Evolutionary conservation across 2,329 filamentous ascomycete species (phyloP), one percentile per base, ranked within the genome.

Genomic region (Alternaria tenuissima): DNA sequence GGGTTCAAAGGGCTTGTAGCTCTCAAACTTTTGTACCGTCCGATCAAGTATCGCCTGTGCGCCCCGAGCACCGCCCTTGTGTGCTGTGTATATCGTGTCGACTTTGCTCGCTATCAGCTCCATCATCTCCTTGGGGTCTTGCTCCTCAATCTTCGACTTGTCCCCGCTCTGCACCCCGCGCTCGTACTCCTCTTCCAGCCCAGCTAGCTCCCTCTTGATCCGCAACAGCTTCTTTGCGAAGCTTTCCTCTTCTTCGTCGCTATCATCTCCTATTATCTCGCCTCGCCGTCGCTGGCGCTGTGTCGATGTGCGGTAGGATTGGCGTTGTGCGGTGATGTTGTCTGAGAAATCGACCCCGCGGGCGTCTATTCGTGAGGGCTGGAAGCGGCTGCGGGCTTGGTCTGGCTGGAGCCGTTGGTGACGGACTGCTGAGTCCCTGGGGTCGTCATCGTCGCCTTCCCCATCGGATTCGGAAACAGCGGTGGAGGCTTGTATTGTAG

Each of bases 301-400:
- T 48, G 85, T 91, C 7, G 90, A 89, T 36, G 89, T 89, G 67
- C 88, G 89, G 81, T 97, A 97, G 24, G 92, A 92, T 78, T 91
- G 92, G 18, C 73, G 67, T 78, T 94, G 94, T 47, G 88, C 88
- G 60, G 88, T 89, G 38, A 98, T 89, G 54, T 94, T 90, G 78
- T 97, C 94, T 3, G 94, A 96, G 77, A 97, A 95, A 78, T 97
- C 92, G 24, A 91, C 92, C 22, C 90, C 88, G 52, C 86, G 85
- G 6, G 93, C 89, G 74, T 96, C 91, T 32, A 96, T 88, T 41
- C 87, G 86, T 9, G 91, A 84, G 3, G 91, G 89, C 55, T 90
- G 84, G 76, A 99, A 99, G 43, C 89, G 88, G 32, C 87, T 88
- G 57, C 94, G 89, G 43, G 95, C 95, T 75, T 92, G 87, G 69